Base-by-base conservation (phyloP, 257 asterid genomes). In the Jaltomata sinuosa region DNA sequence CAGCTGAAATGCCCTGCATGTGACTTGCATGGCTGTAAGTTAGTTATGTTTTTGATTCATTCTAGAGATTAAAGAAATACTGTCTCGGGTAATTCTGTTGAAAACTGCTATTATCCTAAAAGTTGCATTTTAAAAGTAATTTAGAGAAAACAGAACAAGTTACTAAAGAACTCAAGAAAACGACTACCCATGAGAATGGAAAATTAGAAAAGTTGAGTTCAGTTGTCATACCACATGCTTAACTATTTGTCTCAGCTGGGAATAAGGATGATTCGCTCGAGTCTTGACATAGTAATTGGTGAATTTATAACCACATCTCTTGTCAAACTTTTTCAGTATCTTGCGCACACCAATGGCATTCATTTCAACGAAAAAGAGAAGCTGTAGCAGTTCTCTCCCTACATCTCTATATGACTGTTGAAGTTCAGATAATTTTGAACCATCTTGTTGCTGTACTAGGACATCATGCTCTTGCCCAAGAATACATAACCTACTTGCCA, bases 251-350 rank as follows among this genome's bases (percentile, higher is more conserved):
- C 91, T 97, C 85, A 97, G 98, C 84, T 95, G 99, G 81, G 99
- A 97, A 90, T 95, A 97, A 57, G 99, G 99, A 89, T 97, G 99
- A 89, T 95, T 94, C 8, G 98, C 97, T 81, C 99, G 99, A 82
- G 99, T 93, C 87, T 94, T 94, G 80, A 96, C 98, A 55, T 94
- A 96, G 90, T 96, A 94, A 89, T 94, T 93, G 29, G 99, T 96
- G 92, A 96, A 94, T 85, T 87, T 91, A 90, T 93, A 91, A 68
- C 96, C 94, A 82, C 95, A 90, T 80, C 98, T 89, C 91, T 96
- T 96, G 85, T 96, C 98, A 81, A 94, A 93, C 90, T 94, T 96
- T 92, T 96, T 96, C 52, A 96, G 98, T 89, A 97, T 95, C 91
- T 97, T 95, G 82, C 98, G 90, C 57, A 97, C 85, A 62, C 99